Conservation (phyloP, 352 stramenopile species). For the Salisapilia sapeloensis region DNA sequence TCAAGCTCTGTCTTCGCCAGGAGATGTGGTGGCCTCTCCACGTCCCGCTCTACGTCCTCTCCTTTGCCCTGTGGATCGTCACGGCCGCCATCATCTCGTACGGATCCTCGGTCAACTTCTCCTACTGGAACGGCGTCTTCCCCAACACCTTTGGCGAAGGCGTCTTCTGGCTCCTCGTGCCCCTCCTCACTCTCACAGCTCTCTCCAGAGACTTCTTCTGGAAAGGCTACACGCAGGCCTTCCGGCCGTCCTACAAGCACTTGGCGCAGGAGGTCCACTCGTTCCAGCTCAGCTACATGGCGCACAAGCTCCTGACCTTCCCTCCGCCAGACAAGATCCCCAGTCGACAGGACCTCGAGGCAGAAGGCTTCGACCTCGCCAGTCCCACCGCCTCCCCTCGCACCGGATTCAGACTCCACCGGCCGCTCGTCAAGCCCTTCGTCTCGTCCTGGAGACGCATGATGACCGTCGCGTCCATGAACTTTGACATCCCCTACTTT, state of each 20-base stretch:
- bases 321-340: conserved; percentile 60
- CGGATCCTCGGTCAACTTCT: conserved; percentile 48
- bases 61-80: conserved; percentile 53
- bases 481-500: no score
- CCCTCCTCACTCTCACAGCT: conserved; percentile 46
- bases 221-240: conserved; percentile 73
- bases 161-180: conserved; percentile 63
- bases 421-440: no score
- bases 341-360: conserved; percentile 13
- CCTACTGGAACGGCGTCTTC: conserved; percentile 77
- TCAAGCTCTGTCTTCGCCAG: conserved; percentile 85
- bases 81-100: conserved; percentile 56
- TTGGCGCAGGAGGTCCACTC: conserved; percentile 71
- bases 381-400: no score
- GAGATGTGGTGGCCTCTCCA: conserved; percentile 75
- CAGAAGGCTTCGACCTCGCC: conserved; percentile 11
- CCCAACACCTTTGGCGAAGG: conserved; percentile 39
- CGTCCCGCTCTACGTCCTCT: conserved; percentile 45
- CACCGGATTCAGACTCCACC: no score
- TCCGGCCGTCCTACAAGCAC: conserved; percentile 70
- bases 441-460: no score
- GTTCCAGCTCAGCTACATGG: conserved; percentile 35
- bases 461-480: no score
- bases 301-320: conserved; percentile 58
- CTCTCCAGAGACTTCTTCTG: conserved; percentile 64